phyloP scores from a whole-genome alignment of 1,284 basidiomycete genomes.

The Ustilago loliicola region DNA sequence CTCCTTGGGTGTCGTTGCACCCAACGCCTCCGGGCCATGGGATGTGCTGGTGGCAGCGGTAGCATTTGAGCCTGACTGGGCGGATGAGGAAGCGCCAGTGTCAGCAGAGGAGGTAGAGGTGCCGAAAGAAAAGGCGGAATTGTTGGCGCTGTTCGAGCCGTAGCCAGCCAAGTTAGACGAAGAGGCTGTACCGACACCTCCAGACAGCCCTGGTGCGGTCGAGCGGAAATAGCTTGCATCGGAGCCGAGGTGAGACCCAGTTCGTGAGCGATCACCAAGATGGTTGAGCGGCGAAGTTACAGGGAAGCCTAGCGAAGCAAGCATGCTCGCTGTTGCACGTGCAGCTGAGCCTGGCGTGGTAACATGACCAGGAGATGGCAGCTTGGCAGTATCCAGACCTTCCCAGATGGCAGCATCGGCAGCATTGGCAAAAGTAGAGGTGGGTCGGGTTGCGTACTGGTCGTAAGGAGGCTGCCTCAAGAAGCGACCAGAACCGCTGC shows the following conservation, averaged over 20 bases:
- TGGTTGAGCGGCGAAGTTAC: conserved; percentile 53
- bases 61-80: conserved; percentile 28
- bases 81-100: conserved; percentile 26
- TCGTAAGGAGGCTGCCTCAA: conserved; percentile 26
- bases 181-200: conserved; percentile 19
- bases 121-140: conserved; percentile 48
- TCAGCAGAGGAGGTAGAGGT: conserved; percentile 34
- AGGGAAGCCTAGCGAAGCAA: conserved; percentile 48
- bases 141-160: conserved; percentile 37
- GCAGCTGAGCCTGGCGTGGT: conserved; percentile 46
- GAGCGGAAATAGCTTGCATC: conserved; percentile 56
- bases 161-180: conserved; percentile 26
- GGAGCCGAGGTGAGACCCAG: conserved; percentile 31
- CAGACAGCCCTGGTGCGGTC: conserved; percentile 41
- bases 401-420: conserved; percentile 57
- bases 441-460: conserved; percentile 26
- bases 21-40: conserved; percentile 35
- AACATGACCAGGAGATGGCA: conserved; percentile 48
- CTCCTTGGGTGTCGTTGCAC: conserved; percentile 55
- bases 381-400: conserved; percentile 48
- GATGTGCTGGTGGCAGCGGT: conserved; percentile 25
- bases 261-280: conserved; percentile 42
- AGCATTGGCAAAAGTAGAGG: conserved; percentile 23
- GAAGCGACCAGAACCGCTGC: conserved; percentile 49
- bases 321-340: conserved; percentile 40